Evolutionary conservation across 73 alveolate genomes (phyloP), one percentile per base, ranked within the genome.

Genomic region (Uronychia binucleata): DNA sequence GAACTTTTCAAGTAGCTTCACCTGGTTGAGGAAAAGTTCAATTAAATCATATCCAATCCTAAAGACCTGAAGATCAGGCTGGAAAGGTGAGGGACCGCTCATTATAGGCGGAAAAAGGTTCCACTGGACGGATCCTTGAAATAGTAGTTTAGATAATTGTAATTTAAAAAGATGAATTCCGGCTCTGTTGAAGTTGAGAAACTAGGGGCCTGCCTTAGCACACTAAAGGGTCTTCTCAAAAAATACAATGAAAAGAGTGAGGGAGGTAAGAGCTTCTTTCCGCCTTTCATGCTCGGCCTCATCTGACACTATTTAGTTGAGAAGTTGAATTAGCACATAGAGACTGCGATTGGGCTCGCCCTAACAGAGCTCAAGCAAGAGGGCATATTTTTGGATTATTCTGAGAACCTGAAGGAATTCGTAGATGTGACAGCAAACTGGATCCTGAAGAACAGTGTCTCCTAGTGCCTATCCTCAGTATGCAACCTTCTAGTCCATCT

Each of bases 51-150:
- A 84, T 88, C 96, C 76, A 94, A 96, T 77, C 97, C 97, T 79
- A 98, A 98, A 92, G 96, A 95, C 82, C 93, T 98, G 82, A 98
- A 99, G 29, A 94, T 98, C 31, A 88, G 99, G 29, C 97, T 98
- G 33, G 99, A 97, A 85, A 95, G 93, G 96, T 93, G 94, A 87
- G 31, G 33, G 58, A 75, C 76, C 27, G 1, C 11, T 74, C 26
- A 33, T n/a, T 34, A 32, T 8, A 13, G 30, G 28, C 28, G 85
- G 79, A 84, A 84, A 27, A 28, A 84, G 34, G 11, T 14, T 14
- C 0, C 8, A 78, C 77, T 35, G 33, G 30, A 78, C 26, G 14
- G 14, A 26, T 19, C 27, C n/a, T n/a, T n/a, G n/a, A n/a, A n/a
- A n/a, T n/a, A n/a, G 5, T 46, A 46, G 67, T 11, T 5, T 46